Evolutionary conservation across 768 basidiomycete species (phyloP), one percentile per base, ranked within the genome.

Genomic region (Leccinum obscurum): DNA sequence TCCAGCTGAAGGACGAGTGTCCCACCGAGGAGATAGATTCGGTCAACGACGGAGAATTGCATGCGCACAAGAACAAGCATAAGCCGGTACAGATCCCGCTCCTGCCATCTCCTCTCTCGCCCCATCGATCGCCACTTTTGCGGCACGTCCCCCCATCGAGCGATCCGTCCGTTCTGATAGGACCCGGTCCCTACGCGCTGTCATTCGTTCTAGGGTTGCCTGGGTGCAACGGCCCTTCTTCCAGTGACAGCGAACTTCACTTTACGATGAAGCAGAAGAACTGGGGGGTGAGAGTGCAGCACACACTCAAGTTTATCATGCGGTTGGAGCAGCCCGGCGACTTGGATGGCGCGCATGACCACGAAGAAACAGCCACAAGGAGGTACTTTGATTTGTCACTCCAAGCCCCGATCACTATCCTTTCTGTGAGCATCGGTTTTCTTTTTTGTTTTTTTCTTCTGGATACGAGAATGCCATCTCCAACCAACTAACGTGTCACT

Each of bases 371-470:
- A 7, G 88, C 90, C 17, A 88, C 85, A 72, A 80, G 85, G 64
- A 95, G 89, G 76, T 73, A 91, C 64, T 94, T 90, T 70, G 95
- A 95, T 67, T 92, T 96, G 64, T 85, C 92, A 48, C 81, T 96
- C 55, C 92, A 94, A 72, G 89, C 87, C 0, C 93, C 94, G 0
- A 81, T 98, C 30, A 86, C 92, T 46, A 85, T 98, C 53, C 86
- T 97, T 51, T 95, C 95, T 3, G 92, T 93, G 65, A 78, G 90
- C 78, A 32, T 24, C 30, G 0, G 26, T 26, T 50, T 52, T 46
- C 46, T 53, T 32, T 30, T n/a, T 0, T 9, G 11, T 0, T 6
- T 28, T 28, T 13, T 3, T 24, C 8, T 15, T 17, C 17, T 17
- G 41, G 41, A 41, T 41, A 20, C 17, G 10, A 41, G 39, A 41